phyloP scores from a whole-genome alignment of 1,284 basidiomycete genomes.

The Jaminaea rosea region DNA sequence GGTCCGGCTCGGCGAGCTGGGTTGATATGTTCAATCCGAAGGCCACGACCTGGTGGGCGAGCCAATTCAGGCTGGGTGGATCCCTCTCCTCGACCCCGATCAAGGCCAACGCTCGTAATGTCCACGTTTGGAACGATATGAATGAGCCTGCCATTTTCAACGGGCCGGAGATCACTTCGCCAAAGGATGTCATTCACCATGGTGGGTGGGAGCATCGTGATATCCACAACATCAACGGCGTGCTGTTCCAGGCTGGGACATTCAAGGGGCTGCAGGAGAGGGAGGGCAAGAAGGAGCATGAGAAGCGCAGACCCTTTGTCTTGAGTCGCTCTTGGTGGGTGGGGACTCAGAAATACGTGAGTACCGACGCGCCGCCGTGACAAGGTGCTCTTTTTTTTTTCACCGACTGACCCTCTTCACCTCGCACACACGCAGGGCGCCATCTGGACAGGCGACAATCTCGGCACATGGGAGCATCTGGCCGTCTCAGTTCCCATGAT shows the following conservation, averaged over 20 bases:
- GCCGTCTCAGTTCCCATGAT: conserved; percentile 88
- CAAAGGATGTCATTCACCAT: conserved; percentile 81
- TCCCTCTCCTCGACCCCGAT: conserved; percentile 22
- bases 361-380: too few relatives aligned
- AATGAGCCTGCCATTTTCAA: conserved; percentile 98
- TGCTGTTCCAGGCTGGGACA: conserved; percentile 65
- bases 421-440: too few relatives aligned
- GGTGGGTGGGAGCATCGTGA: conserved; percentile 97
- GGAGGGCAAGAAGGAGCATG: conserved; percentile 53
- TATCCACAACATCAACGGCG: conserved; percentile 73
- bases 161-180: conserved; percentile 95
- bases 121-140: conserved; percentile 98
- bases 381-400: too few relatives aligned
- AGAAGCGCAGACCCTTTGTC: conserved; percentile 64
- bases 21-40: conserved; percentile 91
- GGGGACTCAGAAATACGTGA: conserved; percentile 85
- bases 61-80: conserved; percentile 25
- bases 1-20: conserved; percentile 91
- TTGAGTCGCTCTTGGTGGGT: conserved; percentile 90
- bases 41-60: conserved; percentile 78
- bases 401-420: too few relatives aligned
- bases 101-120: conserved; percentile 50
- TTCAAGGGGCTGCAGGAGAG: conserved; percentile 71
- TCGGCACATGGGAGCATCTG: conserved; percentile 97
- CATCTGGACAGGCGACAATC: conserved; percentile 98